phyloP scores from a whole-genome alignment of 805 yeast species.

The Pichia insulana region DNA sequence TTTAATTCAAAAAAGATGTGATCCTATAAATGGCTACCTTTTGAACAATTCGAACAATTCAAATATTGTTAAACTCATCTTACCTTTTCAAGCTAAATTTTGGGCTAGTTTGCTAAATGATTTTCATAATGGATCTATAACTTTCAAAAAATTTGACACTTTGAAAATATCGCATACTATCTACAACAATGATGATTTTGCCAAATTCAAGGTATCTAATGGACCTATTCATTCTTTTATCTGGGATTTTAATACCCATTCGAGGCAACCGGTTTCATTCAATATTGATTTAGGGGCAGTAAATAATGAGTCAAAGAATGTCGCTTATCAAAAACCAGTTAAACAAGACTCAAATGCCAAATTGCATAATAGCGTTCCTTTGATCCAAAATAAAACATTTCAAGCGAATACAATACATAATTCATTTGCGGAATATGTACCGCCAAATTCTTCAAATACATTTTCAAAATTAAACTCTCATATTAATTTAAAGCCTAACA shows the following conservation, averaged over 20 bases:
- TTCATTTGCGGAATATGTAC: background rate
- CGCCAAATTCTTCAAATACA: background rate
- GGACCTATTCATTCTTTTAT: slow-evolving; percentile 23
- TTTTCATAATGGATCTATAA: slow-evolving; percentile 24
- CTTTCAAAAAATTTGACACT: slow-evolving; percentile 15
- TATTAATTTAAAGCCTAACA: background rate
- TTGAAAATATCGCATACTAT: slow-evolving; percentile 24
- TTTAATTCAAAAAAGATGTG: slow-evolving; percentile 19
- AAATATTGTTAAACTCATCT: slow-evolving; percentile 17
- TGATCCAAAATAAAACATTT: background rate
- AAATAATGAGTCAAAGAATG: too few relatives aligned
- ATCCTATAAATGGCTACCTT: slow-evolving; percentile 25
- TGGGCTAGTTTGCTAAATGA: slow-evolving; percentile 27
- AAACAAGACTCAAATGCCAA: background rate
- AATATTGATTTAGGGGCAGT: slow-evolving; percentile 14
- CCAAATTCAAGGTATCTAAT: slow-evolving; percentile 11
- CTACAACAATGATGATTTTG: slow-evolving; percentile 22
- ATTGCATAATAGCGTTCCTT: background rate
- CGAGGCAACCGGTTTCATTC: slow-evolving; percentile 20
- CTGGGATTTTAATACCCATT: slow-evolving; percentile 25
- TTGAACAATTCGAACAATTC: slow-evolving; percentile 12
- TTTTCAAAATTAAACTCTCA: background rate
- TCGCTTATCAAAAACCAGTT: too few relatives aligned
- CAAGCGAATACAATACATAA: background rate
- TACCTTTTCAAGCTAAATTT: slow-evolving; percentile 26